Evolutionary conservation across 2,329 filamentous ascomycete genomes (phyloP), one percentile per base, ranked within the genome.

Genomic region (Bipolaris gigantea): DNA sequence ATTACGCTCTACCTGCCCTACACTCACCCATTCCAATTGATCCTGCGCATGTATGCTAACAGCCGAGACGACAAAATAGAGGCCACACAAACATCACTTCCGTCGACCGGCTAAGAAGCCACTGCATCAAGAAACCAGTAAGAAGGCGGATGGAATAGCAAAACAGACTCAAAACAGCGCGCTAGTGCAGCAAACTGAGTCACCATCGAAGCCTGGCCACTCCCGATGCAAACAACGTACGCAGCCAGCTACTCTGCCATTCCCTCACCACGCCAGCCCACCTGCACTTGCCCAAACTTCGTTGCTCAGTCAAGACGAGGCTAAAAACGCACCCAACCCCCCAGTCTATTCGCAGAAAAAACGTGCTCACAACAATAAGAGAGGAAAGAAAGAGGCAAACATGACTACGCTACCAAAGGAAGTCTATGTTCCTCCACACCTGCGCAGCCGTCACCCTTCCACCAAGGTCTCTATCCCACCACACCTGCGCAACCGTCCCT

Each of bases 361-460:
- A 32, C 15, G 11, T 4, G 16, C 9, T 11, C 46, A 23, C 45
- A 60, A 25, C 3, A 40, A 45, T 8, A 55, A 53, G 27, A 50
- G 27, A 11, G 49, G 43, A 1, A 10, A 16, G 10, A 43, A 42
- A 19, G 27, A 46, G 25, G 15, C 23, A 33, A 48, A 48, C 27
- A 65, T 62, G 61, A 30, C 38, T 35, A 11, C 9, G 4, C 25
- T 34, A 9, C 47, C 44, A 8, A 25, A 53, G 7, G 44, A 48
- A 27, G 58, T 43, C 6, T 68, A 56, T n/a, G 21, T 70, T 16
- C 65, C 68, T 13, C 66, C 66, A 9, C 68, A 71, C 42, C 5
- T 66, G 35, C 68, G 66, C 44, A 64, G 60, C 46, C 44, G 33
- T 32, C 30, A 18, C 38, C 21, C 47, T 23, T 41, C 35, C 43